These are phyloP conservation scores for Senecio squalidus DNA, from an alignment of 140 eudicot genomes.

Conservation along the genomic window DNA sequence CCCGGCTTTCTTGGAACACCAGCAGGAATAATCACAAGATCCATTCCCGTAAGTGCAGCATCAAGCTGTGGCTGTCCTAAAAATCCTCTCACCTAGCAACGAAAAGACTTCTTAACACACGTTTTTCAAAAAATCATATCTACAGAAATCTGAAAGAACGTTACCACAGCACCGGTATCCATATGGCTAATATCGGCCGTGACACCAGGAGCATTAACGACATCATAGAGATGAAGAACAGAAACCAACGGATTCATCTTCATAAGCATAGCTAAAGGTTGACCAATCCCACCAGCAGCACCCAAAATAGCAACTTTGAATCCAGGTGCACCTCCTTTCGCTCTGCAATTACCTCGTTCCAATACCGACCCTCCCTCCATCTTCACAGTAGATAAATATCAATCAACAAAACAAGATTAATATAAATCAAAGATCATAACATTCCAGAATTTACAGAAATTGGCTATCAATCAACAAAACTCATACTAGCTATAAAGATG, in stretches of 20 bases:
- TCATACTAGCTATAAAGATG: too few relatives aligned
- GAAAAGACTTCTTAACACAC: not conserved
- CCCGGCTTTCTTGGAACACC: constrained; percentile 99
- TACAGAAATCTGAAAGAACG: constrained; percentile 11
- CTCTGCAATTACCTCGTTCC: constrained; percentile 74
- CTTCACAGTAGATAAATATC: constrained; percentile 9
- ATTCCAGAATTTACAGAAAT: too few relatives aligned
- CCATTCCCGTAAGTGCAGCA: constrained; percentile 84
- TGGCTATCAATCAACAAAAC: too few relatives aligned
- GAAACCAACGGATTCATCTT: constrained; percentile 96
- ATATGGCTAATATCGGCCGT: constrained; percentile 97
- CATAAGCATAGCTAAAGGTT: constrained; percentile 89
- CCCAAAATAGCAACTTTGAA: constrained; percentile 95
- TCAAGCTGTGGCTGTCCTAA: constrained; percentile 88
- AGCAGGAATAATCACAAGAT: constrained; percentile 90
- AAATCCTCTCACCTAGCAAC: constrained; percentile 77
- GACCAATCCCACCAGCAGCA: constrained; percentile 99
- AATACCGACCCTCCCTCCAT: constrained; percentile 47
- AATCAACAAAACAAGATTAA: not conserved
- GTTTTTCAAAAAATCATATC: not conserved
- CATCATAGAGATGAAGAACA: constrained; percentile 90
- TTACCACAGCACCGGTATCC: constrained; percentile 98
- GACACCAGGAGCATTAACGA: constrained; percentile 92
- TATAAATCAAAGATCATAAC: too few relatives aligned
- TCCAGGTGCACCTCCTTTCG: constrained; percentile 93